Evolutionary conservation across 2,329 filamentous ascomycete genomes (phyloP), one percentile per base, ranked within the genome.

Genomic region (Huntiella abstrusa): DNA sequence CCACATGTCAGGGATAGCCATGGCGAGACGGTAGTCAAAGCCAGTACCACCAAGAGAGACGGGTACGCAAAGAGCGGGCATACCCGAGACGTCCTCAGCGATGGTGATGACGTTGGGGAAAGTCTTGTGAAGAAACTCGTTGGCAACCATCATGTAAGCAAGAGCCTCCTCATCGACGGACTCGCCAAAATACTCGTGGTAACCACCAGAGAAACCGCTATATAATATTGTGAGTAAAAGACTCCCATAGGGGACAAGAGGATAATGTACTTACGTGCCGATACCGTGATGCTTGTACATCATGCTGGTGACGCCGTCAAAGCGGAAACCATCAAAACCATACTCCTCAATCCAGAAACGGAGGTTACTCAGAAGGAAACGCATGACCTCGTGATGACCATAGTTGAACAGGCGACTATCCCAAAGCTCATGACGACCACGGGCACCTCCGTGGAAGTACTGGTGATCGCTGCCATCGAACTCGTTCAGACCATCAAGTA

Each of bases 281-380:
- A 98, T 94, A 41, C 91, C 91, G 59, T 98, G 91, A 59, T 98
- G 91, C 12, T 69, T 66, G 62, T 98, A 98, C 48, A 98, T 78
- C 86, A 98, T 98, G 64, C 87, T 95, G 1, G 91, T 98, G 45
- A 98, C 91, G 53, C 91, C 91, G 55, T 98, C 91, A 56, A 98
- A 98, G 37, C 91, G 77, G 71, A 96, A 98, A 17, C 91, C 91
- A 58, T 98, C 91, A 58, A 98, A 96, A 36, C 77, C 68, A 57
- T 95, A 98, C 63, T 95, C 87, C 48, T 96, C 88, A 87, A 98
- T 96, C 87, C 91, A 98, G 67, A 94, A 98, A 17, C 88, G 75
- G 49, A 98, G 65, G 59, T 98, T 98, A 61, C 87, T 95, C 19
- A 98, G 69, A 40, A 98, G 67, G 64, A 98, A 98, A n/a, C 91